phyloP scores from a whole-genome alignment of 2,329 filamentous ascomycete genomes.

The Penicillium psychrosexuale region DNA sequence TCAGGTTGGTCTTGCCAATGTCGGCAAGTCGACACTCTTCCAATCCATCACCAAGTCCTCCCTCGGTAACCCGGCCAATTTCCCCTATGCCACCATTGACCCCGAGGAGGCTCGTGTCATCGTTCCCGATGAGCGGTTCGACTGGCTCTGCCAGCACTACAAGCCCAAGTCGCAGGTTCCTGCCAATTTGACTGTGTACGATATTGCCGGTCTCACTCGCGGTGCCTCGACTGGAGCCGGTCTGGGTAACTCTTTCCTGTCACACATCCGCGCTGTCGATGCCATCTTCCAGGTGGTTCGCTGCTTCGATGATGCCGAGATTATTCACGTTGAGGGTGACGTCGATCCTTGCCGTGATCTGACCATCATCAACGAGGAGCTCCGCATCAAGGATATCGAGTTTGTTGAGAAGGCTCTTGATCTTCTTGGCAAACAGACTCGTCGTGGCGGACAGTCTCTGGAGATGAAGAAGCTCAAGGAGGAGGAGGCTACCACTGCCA shows the following conservation, averaged over 20 bases:
- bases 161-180: constrained; percentile 97
- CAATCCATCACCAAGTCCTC: constrained; percentile 98
- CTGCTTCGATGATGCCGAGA: constrained; percentile 98
- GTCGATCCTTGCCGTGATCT: constrained; percentile 93
- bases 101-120: constrained; percentile 97
- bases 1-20: constrained; percentile 96
- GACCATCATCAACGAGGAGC: constrained; percentile 93
- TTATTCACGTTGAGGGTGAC: constrained; percentile 98
- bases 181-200: constrained; percentile 95
- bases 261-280: constrained; percentile 96
- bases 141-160: constrained; percentile 95
- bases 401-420: constrained; percentile 96
- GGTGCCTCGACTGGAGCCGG: constrained; percentile 96
- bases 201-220: constrained; percentile 94
- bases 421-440: constrained; percentile 87
- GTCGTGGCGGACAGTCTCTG: constrained; percentile 87
- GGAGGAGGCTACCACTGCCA: constrained; percentile 89
- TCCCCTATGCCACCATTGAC: constrained; percentile 98
- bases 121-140: constrained; percentile 91
- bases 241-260: constrained; percentile 96
- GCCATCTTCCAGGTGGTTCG: constrained; percentile 96
- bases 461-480: constrained; percentile 98
- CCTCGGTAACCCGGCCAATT: constrained; percentile 98
- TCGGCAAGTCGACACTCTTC: constrained; percentile 98
- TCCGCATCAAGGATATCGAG: constrained; percentile 97